phyloP scores from a whole-genome alignment of 345 rosid species.

The Diplotaxis tenuifolia region DNA sequence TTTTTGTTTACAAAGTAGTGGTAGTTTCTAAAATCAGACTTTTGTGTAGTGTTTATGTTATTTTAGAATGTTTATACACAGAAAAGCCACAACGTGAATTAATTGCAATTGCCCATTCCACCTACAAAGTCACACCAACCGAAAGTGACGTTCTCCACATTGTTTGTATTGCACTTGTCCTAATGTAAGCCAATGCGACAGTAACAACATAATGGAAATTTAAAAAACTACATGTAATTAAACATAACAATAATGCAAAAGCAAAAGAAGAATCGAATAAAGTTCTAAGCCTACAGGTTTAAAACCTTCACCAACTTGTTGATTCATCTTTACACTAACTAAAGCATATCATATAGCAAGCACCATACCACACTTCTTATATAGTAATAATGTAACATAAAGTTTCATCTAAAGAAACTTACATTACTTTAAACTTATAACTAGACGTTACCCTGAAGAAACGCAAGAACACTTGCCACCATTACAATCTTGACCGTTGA shows the following conservation, averaged over 20 bases:
- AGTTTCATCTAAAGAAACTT: neutral
- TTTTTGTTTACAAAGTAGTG: neutral
- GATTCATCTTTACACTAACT: neutral
- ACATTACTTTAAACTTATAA: neutral
- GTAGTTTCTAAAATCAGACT: neutral
- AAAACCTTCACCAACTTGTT: neutral
- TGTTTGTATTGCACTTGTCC: conserved; percentile 13
- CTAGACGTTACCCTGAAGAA: neutral
- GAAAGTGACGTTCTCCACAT: conserved; percentile 15
- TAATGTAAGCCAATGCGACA: conserved; percentile 3
- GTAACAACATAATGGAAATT: neutral
- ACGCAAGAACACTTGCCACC: neutral
- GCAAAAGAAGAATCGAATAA: neutral
- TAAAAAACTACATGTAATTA: neutral
- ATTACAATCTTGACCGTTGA: conserved; percentile 8
- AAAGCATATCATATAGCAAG: neutral
- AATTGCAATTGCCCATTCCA: conserved; percentile 12
- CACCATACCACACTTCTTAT: neutral
- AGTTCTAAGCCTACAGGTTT: neutral
- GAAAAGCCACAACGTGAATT: neutral
- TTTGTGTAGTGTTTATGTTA: neutral
- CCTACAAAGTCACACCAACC: conserved; percentile 14
- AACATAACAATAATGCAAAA: conserved; percentile 1
- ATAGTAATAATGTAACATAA: neutral
- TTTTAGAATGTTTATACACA: neutral